Base-by-base conservation (phyloP, 331 rosid genomes). In the Malus hybrid region DNA sequence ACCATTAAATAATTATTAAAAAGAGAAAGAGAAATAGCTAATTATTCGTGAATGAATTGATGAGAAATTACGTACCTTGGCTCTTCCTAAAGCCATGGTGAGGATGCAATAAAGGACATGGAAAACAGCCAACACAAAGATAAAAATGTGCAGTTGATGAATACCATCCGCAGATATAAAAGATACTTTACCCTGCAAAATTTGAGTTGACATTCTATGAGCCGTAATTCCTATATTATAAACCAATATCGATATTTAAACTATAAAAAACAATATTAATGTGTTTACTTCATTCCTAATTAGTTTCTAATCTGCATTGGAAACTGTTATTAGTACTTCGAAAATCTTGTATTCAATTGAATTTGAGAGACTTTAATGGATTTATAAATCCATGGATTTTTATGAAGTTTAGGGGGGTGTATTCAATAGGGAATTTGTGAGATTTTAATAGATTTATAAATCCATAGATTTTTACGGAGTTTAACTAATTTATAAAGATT, bases 131-230 rank as follows among this genome's bases (percentile, higher is more conserved):
- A 91, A 69, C 53, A 84, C 96, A 74, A 91, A 93, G 67, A 93
- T 93, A 46, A 93, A 93, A 65, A 93, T 89, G 62, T 93, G 98
- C 3, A 93, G 90, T 71, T 93, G 97, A 86, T 93, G 98, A 78
- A 93, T 90, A 12, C 89, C 96, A 8, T 82, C 90, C 8, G 86
- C 28, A 4, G 98, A 93, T 6, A 93, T 88, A 34, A 93, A 88
- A n/a, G 96, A 75, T 2, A 93, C 97, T 83, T 83, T 79, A 32
- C 87, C 88, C 91, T 90, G 87, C 75, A 79, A 76, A 66, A 29
- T 71, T 80, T 48, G 26, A 64, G 12, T 4, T 32, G 26, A 64
- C 68, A 32, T 64, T 64, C 22, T 2, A 18, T 32, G 24, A 64
- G 48, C 24, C 68, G 7, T 2, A n/a, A 19, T 56, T 7, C 42